These are phyloP conservation scores for Thelonectria rubi DNA, from an alignment of 2,329 filamentous ascomycete genomes.

Conservation along the genomic window DNA sequence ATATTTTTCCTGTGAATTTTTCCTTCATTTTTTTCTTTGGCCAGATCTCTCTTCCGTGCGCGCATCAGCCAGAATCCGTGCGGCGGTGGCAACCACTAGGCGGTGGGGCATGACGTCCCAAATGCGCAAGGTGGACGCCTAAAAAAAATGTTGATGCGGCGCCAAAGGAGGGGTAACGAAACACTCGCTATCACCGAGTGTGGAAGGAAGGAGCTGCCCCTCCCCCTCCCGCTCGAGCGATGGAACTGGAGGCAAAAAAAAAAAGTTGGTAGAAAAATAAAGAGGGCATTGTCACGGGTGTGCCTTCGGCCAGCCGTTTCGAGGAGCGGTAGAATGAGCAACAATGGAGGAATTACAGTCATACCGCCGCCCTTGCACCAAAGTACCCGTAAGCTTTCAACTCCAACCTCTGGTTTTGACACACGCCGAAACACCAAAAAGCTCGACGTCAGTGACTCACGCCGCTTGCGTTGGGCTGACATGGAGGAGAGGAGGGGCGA, in stretches of 20 bases:
- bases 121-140: constrained; percentile 26
- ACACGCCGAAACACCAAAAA: constrained; percentile 10
- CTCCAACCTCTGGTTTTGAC: background rate
- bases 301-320: constrained; percentile 3
- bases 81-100: constrained; percentile 42
- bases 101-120: constrained; percentile 47
- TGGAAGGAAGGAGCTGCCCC: constrained; percentile 27
- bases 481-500: constrained; percentile 35
- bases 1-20: background rate
- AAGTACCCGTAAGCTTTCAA: too few relatives aligned
- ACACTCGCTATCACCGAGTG: constrained; percentile 14
- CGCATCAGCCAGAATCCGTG: constrained; percentile 25
- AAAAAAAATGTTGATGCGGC: constrained; percentile 30
- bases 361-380: background rate
- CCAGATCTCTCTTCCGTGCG: constrained; percentile 37
- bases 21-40: constrained; percentile 20
- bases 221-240: constrained; percentile 29
- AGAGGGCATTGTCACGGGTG: background rate
- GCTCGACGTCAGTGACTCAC: constrained; percentile 38
- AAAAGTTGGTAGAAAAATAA: background rate
- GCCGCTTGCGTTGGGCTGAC: constrained; percentile 44
- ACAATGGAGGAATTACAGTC: constrained; percentile 2
- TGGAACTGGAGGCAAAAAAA: constrained; percentile 2
- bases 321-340: background rate
- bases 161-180: constrained; percentile 38